Base-by-base conservation (phyloP, 495 filamentous ascomycete species). In the Trichoderma parareesei region DNA sequence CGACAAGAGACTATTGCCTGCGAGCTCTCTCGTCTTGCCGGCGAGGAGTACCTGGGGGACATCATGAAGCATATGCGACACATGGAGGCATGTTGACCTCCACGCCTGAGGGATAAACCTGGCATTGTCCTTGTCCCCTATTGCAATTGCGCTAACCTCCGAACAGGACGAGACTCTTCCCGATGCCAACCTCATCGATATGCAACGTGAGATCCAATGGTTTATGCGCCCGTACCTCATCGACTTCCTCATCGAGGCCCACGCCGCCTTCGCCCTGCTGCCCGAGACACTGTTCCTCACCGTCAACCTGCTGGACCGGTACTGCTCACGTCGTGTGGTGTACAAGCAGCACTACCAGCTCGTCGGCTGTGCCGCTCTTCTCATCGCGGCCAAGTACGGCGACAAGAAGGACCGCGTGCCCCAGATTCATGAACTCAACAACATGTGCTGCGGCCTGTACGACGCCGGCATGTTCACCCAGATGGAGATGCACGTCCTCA, bases 401-500 rank as follows among this genome's bases (percentile, higher is more conserved):
- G 94, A 99, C 78, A 90, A 90, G 78, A 99, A 99, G 81, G 94
- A 99, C 70, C 84, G 91, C 33, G 95, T 99, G 7, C 94, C 94
- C 16, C 92, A 92, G 44, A 93, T 99, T 74, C 86, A 90, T 71
- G 94, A 99, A 70, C 80, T 99, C 65, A 96, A 95, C 82, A 92
- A 92, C 61, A 98, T 99, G 95, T 99, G 94, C 80, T 98, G 95
- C 81, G 90, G 88, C 18, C 84, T 97, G 35, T 99, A 99, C 74
- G 94, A 99, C 73, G 93, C 97, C 14, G 94, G 97, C 73, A 98
- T 99, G 94, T 99, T 99, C 78, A 93, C 90, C 16, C 94, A 99
- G 77, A 98, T 99, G 95, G 94, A 99, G 75, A 97, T 96, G 93
- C 94, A 99, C 75, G 94, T 99, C 10, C 82, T 99, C 69, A 92